Percentiles rank a stretch among this genome's conserved stretches.
Evolutionary conservation across 257 asterid genomes (phyloP).

Genomic region (Fraxinus excelsior): DNA sequence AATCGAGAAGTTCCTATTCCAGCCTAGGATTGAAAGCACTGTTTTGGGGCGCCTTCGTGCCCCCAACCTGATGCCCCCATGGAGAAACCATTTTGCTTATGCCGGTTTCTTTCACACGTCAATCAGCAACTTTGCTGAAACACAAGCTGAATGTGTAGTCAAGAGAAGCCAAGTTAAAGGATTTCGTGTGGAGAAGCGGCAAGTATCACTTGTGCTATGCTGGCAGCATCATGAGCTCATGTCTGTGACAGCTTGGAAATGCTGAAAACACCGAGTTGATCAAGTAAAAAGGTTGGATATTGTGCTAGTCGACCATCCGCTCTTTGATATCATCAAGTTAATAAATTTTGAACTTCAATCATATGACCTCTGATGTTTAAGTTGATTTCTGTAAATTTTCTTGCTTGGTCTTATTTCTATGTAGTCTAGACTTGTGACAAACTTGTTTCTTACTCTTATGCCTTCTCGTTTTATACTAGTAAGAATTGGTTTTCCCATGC

Average conservation of each 20-base stretch:
- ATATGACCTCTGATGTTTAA: conserved; percentile 12
- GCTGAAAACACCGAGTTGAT: conserved; percentile 28
- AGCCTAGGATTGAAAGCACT: conserved; percentile 48
- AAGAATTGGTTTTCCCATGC: neutral
- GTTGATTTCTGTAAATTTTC: conserved; percentile 26
- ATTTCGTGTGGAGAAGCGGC: conserved; percentile 48
- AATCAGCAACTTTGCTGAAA: conserved; percentile 45
- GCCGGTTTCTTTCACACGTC: conserved; percentile 44
- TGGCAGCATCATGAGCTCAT: conserved; percentile 54
- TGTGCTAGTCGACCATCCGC: conserved; percentile 7
- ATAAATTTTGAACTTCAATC: conserved; percentile 24
- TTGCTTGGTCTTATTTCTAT: conserved; percentile 22
- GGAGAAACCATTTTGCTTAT: conserved; percentile 41
- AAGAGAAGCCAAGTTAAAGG: conserved; percentile 46
- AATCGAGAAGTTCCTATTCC: conserved; percentile 51
- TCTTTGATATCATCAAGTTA: conserved; percentile 20
- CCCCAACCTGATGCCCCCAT: conserved; percentile 43
- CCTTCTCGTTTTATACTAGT: neutral
- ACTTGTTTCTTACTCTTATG: neutral
- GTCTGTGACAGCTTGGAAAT: conserved; percentile 53
- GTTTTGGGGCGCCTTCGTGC: conserved; percentile 44
- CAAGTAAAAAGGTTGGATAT: neutral
- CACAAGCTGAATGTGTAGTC: conserved; percentile 53
- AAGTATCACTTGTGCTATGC: conserved; percentile 43
- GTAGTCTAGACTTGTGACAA: conserved; percentile 15